These are phyloP conservation scores for Batrachochytrium dendrobatidis DNA, from an alignment of 371 early-diverging fungal species.

Conservation along the genomic window DNA sequence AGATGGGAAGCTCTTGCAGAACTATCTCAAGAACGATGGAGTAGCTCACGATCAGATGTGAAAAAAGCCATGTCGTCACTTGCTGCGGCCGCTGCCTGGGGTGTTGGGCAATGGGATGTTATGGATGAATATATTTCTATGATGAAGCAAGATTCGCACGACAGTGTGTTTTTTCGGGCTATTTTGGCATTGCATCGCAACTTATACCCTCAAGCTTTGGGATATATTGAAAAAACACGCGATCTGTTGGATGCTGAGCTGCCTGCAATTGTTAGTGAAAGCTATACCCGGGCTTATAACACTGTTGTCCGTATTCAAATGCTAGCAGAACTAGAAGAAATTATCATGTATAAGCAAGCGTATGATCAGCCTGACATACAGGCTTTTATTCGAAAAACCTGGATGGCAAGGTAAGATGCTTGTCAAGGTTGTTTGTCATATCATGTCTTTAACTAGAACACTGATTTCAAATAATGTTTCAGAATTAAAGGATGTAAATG, in stretches of 20 bases:
- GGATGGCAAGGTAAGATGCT: no score
- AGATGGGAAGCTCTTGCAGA: conserved; percentile 88
- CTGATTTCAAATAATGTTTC: conserved; percentile 17
- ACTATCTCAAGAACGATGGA: conserved; percentile 81
- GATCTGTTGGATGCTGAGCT: conserved; percentile 84
- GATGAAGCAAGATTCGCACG: conserved; percentile 66
- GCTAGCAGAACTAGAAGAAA: conserved; percentile 96
- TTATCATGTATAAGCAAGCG: conserved; percentile 79
- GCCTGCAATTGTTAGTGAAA: conserved; percentile 86
- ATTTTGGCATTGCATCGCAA: conserved; percentile 82
- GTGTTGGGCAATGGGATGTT: conserved; percentile 80
- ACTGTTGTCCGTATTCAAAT: conserved; percentile 89
- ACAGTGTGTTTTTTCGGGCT: conserved; percentile 54
- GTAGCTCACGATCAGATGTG: conserved; percentile 40
- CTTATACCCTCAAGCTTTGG: conserved; percentile 65
- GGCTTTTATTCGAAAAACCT: conserved; percentile 70
- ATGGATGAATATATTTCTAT: conserved; percentile 85
- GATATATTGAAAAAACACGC: conserved; percentile 73
- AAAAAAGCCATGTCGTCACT: conserved; percentile 66
- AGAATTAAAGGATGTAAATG: conserved; percentile 84
- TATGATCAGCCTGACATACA: conserved; percentile 78
- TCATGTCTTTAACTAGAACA: neutral
- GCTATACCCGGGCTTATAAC: conserved; percentile 88
- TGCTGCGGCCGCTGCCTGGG: conserved; percentile 95
- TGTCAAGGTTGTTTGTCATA: neutral